These are phyloP conservation scores for Schrenkiella parvula DNA, from an alignment of 345 rosid species.

Conservation along the genomic window DNA sequence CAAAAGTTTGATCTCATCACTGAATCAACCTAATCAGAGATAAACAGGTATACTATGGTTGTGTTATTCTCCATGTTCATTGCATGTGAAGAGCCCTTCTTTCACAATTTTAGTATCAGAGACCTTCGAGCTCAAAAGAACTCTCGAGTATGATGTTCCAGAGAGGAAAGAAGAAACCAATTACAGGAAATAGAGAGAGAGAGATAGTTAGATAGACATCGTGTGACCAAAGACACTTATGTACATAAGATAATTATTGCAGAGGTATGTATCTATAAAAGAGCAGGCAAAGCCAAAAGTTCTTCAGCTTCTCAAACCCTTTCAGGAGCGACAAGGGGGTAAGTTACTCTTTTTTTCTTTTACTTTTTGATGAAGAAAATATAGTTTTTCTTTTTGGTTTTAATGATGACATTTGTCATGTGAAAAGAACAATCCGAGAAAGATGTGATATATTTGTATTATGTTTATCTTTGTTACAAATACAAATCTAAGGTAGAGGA, in stretches of 20 bases:
- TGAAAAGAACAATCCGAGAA: no score
- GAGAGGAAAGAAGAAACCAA: not conserved
- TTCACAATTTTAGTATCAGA: not conserved
- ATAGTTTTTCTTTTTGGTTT: not conserved
- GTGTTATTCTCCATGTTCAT: not conserved
- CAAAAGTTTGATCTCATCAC: not conserved
- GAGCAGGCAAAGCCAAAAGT: not conserved
- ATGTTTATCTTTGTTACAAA: no score
- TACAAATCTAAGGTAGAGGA: no score
- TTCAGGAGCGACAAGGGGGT: not conserved
- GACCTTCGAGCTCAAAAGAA: not conserved
- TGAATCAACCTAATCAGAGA: not conserved
- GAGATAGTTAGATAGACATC: not conserved
- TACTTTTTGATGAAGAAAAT: no score
- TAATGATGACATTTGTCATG: no score
- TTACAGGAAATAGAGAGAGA: not conserved
- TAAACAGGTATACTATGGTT: not conserved
- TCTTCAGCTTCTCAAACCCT: not conserved
- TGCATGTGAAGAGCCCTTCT: conserved; percentile 1
- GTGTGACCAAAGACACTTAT: not conserved
- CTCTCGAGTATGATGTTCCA: not conserved
- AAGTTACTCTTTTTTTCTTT: no score
- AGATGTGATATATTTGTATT: no score
- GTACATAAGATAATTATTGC: not conserved
- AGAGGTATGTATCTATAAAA: conserved; percentile 1